A percentile compares a stretch with the other conserved stretches of the same genome.
These are phyloP conservation scores for Neofusicoccum umdonicola DNA, from an alignment of 2,329 filamentous ascomycete species.

Conservation along the genomic window DNA sequence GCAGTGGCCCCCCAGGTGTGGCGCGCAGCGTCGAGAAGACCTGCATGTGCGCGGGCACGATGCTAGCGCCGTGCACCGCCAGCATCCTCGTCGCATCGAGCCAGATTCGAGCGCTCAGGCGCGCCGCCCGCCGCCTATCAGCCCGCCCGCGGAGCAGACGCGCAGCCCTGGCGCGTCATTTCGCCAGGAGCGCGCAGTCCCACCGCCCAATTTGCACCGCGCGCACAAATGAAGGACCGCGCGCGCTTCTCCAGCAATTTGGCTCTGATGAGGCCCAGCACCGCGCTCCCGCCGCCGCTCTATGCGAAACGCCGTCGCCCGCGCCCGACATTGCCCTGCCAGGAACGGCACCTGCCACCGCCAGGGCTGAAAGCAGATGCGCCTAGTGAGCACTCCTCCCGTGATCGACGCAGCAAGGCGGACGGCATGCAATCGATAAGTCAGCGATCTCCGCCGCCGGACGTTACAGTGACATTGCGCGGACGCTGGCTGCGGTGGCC, in stretches of 20 bases:
- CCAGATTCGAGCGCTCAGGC: conserved; percentile 5
- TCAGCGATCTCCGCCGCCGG: conserved; percentile 23
- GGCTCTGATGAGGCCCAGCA: conserved; percentile 2
- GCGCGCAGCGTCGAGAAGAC: background rate
- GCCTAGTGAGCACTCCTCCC: conserved; percentile 21
- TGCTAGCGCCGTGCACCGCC: conserved; percentile 11
- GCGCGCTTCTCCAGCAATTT: conserved; percentile 10
- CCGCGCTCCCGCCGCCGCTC: background rate
- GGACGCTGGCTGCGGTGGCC: background rate
- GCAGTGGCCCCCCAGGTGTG: background rate
- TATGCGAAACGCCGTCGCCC: conserved; percentile 3
- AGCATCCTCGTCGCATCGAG: conserved; percentile 4
- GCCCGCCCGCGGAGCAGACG: background rate
- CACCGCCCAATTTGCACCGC: background rate
- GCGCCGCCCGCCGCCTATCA: conserved; percentile 4
- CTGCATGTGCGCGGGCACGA: conserved; percentile 1
- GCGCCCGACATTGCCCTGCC: background rate
- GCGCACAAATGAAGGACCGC: conserved; percentile 9
- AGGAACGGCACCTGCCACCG: conserved; percentile 1
- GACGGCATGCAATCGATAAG: conserved; percentile 39
- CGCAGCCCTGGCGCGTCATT: conserved; percentile 1
- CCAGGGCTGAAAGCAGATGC: conserved; percentile 11
- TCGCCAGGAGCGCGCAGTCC: conserved; percentile 4
- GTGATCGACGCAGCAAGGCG: conserved; percentile 36
- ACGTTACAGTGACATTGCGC: conserved; percentile 10